phyloP scores from a whole-genome alignment of 1,284 basidiomycete genomes.

The Blastosporella zonata region DNA sequence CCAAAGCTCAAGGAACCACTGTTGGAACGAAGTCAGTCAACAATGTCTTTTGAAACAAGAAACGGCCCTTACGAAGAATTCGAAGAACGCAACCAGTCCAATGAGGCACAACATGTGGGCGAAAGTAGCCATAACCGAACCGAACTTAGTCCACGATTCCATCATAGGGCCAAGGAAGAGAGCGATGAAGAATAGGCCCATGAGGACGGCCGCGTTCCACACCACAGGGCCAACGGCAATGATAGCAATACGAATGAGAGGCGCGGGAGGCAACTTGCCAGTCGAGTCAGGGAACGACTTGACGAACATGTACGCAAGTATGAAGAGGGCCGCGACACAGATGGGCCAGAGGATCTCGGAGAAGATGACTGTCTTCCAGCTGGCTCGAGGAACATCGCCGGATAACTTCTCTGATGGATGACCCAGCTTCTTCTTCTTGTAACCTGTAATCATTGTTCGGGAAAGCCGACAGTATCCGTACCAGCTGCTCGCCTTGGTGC shows the following conservation, averaged over 20 bases:
- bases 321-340: slow-evolving; percentile 73
- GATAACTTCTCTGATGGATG: slow-evolving; percentile 95
- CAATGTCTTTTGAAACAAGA: slow-evolving; percentile 9
- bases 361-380: slow-evolving; percentile 82
- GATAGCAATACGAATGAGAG: slow-evolving; percentile 89
- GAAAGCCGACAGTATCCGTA: slow-evolving; percentile 96
- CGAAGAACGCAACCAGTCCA: slow-evolving; percentile 87
- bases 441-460: slow-evolving; percentile 93
- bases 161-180: slow-evolving; percentile 91
- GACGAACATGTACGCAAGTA: slow-evolving; percentile 88
- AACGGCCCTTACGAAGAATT: slow-evolving; percentile 77
- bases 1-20: slow-evolving; percentile 99
- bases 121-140: slow-evolving; percentile 85
- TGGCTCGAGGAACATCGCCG: slow-evolving; percentile 86
- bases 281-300: slow-evolving; percentile 79
- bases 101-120: slow-evolving; percentile 81
- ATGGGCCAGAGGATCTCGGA: slow-evolving; percentile 87
- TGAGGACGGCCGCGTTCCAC: slow-evolving; percentile 90
- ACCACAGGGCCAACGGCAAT: slow-evolving; percentile 93
- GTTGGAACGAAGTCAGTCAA: slow-evolving; percentile 18
- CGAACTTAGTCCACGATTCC: slow-evolving; percentile 83
- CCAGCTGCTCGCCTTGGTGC: slow-evolving; percentile 95
- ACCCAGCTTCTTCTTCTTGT: slow-evolving; percentile 97
- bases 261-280: slow-evolving; percentile 63
- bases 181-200: slow-evolving; percentile 87